Evolutionary conservation across 1,284 basidiomycete genomes (phyloP).

Genomic region (Agroathelia rolfsii): DNA sequence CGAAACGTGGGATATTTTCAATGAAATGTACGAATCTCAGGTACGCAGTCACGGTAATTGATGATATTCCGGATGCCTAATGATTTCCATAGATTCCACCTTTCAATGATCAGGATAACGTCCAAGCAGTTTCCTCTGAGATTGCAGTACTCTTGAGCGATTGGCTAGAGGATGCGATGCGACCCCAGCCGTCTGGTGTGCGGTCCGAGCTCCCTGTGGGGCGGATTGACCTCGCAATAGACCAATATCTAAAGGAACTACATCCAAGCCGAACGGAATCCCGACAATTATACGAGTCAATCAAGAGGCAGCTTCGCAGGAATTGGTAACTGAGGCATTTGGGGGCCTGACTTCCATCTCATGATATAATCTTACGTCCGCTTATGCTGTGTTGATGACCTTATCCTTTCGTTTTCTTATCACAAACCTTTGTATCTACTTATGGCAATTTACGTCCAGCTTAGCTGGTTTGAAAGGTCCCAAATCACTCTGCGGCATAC

Average conservation of each 20-base stretch:
- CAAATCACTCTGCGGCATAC: too few species aligned
- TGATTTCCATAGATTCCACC: conserved; percentile 54
- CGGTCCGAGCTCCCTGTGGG: conserved; percentile 64
- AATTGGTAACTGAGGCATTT: conserved; percentile 39
- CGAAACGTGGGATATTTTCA: conserved; percentile 77
- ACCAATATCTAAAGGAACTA: conserved; percentile 62
- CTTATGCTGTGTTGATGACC: too few species aligned
- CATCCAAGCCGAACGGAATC: conserved; percentile 50
- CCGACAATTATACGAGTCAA: conserved; percentile 49
- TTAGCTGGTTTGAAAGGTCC: too few species aligned
- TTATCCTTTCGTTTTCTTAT: too few species aligned
- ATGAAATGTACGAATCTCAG: conserved; percentile 83
- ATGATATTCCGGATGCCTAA: conserved; percentile 5
- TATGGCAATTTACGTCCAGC: too few species aligned
- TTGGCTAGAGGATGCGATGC: conserved; percentile 66
- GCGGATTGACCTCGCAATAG: conserved; percentile 57
- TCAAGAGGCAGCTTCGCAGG: conserved; percentile 57
- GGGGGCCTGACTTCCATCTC: neutral
- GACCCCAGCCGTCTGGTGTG: conserved; percentile 45
- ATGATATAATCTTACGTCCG: conserved; percentile 5
- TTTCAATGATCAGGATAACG: conserved; percentile 69
- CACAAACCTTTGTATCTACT: too few species aligned
- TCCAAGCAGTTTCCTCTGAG: conserved; percentile 69
- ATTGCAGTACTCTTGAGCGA: conserved; percentile 66
- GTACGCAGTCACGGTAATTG: conserved; percentile 28